phyloP scores from a whole-genome alignment of 1,139 yeast species.

The Yamadazyma sp. region DNA sequence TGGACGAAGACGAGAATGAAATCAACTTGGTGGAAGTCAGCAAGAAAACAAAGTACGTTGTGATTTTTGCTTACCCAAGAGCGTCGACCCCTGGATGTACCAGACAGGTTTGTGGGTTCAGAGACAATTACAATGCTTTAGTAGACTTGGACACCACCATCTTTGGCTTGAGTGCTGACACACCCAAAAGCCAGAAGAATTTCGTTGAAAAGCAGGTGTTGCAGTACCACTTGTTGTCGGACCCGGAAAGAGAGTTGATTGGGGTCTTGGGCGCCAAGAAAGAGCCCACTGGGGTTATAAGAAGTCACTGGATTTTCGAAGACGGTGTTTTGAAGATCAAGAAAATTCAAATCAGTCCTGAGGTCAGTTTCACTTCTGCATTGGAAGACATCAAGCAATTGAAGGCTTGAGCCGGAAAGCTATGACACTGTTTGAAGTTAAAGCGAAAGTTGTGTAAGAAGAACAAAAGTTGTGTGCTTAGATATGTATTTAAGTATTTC shows the following conservation, averaged over 20 bases:
- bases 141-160: conserved; percentile 51
- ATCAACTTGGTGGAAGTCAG: conserved; percentile 54
- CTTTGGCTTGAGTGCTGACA: conserved; percentile 73
- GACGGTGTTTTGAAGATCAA: conserved; percentile 71
- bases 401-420: too few species aligned
- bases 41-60: conserved; percentile 47
- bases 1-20: conserved; percentile 66
- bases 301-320: conserved; percentile 88
- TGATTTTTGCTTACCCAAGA: conserved; percentile 81
- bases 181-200: conserved; percentile 69
- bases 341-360: conserved; percentile 75
- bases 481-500: neutral
- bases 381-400: conserved; percentile 47
- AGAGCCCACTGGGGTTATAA: conserved; percentile 69
- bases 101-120: conserved; percentile 87
- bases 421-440: too few species aligned
- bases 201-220: conserved; percentile 73
- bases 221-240: conserved; percentile 74
- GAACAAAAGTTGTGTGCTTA: neutral
- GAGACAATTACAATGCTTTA: conserved; percentile 61
- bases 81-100: conserved; percentile 97
- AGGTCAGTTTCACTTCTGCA: conserved; percentile 66
- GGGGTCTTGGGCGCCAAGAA: conserved; percentile 82
- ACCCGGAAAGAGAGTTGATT: conserved; percentile 69
- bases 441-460: neutral